Evolutionary conservation across 2,329 filamentous ascomycete genomes (phyloP).

Genomic region (Nannizziopsis barbatae): DNA sequence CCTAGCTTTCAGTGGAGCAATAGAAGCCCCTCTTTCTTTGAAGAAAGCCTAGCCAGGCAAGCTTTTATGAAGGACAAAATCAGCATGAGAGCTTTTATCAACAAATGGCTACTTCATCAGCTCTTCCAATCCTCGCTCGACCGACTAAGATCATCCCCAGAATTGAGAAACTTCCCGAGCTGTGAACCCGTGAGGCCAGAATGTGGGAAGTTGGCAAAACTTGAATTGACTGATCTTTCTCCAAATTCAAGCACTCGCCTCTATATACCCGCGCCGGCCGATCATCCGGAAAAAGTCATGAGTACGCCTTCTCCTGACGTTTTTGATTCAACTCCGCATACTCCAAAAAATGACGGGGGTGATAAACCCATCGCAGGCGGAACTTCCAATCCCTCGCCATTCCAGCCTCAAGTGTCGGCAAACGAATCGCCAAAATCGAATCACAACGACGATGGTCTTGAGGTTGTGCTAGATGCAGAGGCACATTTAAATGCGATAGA

Average conservation of each 20-base stretch:
- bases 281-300: background rate
- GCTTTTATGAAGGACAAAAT: constrained; percentile 9
- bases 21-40: constrained; percentile 17
- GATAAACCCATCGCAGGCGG: background rate
- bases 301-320: background rate
- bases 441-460: background rate
- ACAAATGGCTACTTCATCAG: constrained; percentile 25
- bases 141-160: constrained; percentile 19
- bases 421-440: background rate
- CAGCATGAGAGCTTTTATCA: constrained; percentile 20
- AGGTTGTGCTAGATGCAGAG: background rate
- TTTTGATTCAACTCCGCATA: background rate
- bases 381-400: background rate
- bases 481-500: background rate
- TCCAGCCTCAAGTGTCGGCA: background rate
- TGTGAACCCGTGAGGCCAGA: background rate
- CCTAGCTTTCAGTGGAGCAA: constrained; percentile 8
- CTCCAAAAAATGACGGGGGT: background rate
- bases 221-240: background rate
- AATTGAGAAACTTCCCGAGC: constrained; percentile 9
- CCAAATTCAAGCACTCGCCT: background rate
- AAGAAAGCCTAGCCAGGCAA: constrained; percentile 9
- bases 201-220: background rate
- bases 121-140: constrained; percentile 23
- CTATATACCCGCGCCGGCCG: background rate